Conservation (phyloP, 2,329 filamentous ascomycete genomes). For the Beauveria medogensis region DNA sequence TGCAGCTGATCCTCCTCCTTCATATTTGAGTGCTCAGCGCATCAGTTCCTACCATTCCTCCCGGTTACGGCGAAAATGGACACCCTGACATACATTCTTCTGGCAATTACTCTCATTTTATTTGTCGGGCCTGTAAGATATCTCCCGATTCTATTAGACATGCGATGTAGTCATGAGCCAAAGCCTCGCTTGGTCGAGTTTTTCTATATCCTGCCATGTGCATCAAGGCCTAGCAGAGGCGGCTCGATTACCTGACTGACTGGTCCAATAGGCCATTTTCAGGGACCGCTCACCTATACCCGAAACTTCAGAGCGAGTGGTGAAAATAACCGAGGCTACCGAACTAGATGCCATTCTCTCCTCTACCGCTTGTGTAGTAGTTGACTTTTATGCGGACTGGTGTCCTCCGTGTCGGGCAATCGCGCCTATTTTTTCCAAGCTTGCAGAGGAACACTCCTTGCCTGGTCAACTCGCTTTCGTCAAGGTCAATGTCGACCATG, state of each 20-base stretch:
- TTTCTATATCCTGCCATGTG: neutral
- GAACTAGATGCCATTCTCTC: conserved; percentile 21
- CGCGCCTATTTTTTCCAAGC: conserved; percentile 52
- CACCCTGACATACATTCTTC: neutral
- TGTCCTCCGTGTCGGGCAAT: conserved; percentile 90
- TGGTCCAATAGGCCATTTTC: neutral
- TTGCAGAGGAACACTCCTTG: conserved; percentile 16
- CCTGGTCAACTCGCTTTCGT: conserved; percentile 58
- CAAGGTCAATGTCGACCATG: conserved; percentile 83
- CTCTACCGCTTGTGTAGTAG: conserved; percentile 52
- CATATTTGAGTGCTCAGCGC: neutral
- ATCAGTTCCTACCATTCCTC: neutral
- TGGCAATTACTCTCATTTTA: neutral
- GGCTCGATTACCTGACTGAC: neutral
- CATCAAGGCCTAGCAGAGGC: neutral
- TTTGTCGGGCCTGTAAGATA: neutral
- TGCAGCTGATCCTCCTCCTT: neutral
- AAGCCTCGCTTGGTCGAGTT: neutral
- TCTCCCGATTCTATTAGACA: neutral
- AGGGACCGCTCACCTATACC: conserved; percentile 25
- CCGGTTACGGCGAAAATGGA: neutral
- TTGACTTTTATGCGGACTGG: conserved; percentile 85
- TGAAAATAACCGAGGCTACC: conserved; percentile 21
- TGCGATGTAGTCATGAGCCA: neutral
- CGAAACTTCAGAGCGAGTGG: conserved; percentile 31